These are phyloP conservation scores for Ustulina deusta DNA, from an alignment of 2,329 filamentous ascomycete genomes.

Conservation along the genomic window DNA sequence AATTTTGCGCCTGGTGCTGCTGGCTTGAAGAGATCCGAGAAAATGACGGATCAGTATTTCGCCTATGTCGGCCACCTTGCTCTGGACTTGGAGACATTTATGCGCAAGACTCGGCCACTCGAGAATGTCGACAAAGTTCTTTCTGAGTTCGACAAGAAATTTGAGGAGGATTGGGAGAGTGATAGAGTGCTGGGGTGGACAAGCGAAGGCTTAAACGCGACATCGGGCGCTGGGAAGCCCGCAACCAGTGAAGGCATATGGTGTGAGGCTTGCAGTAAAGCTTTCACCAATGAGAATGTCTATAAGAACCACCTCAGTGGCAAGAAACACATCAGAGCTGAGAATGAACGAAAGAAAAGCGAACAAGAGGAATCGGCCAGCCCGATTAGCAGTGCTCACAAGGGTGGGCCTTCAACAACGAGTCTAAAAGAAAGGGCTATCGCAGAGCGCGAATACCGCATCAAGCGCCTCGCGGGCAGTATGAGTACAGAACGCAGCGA, in stretches of 20 bases:
- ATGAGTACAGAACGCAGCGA: constrained; percentile 91
- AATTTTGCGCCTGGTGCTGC: constrained; percentile 80
- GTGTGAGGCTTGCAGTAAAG: constrained; percentile 93
- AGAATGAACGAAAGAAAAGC: constrained; percentile 70
- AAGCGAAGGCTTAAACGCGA: constrained; percentile 60
- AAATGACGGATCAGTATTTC: constrained; percentile 93
- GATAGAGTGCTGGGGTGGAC: constrained; percentile 85
- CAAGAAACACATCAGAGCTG: constrained; percentile 92
- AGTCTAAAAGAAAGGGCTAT: constrained; percentile 89
- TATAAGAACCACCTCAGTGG: constrained; percentile 90
- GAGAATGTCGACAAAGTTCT: constrained; percentile 88
- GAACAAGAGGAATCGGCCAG: constrained; percentile 55
- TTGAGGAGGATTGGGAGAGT: constrained; percentile 83
- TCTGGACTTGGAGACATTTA: constrained; percentile 87
- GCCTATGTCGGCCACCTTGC: constrained; percentile 85
- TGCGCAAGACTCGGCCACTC: constrained; percentile 84
- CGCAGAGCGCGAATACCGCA: constrained; percentile 86
- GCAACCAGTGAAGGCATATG: constrained; percentile 75
- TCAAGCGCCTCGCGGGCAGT: constrained; percentile 81
- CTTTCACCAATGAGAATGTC: constrained; percentile 95
- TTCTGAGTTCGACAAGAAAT: constrained; percentile 81
- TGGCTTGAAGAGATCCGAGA: constrained; percentile 82
- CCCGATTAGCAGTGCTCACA: constrained; percentile 47
- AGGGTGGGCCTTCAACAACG: constrained; percentile 54
- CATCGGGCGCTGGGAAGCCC: constrained; percentile 52